Evolutionary conservation across 1,139 yeast genomes (phyloP).

Genomic region (Blastobotrys serpentis): DNA sequence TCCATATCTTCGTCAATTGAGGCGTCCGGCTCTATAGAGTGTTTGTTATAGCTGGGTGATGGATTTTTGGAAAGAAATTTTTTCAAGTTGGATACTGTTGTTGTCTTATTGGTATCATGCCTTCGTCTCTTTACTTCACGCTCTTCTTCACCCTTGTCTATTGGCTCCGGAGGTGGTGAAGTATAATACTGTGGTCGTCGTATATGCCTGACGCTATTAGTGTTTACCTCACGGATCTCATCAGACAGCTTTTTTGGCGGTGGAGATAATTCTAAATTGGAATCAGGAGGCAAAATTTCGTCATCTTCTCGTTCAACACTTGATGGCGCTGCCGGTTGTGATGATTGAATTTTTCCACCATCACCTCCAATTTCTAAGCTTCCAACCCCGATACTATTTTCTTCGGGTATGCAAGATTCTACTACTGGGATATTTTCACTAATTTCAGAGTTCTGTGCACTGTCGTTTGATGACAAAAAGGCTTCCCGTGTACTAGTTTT

Average conservation of each 20-base stretch:
- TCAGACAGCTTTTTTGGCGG: constrained; percentile 4
- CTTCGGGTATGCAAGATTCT: too few species aligned
- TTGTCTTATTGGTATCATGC: not conserved
- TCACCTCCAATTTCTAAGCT: not conserved
- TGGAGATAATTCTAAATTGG: not conserved
- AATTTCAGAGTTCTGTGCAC: too few species aligned
- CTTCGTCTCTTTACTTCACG: not conserved
- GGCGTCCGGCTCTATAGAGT: too few species aligned
- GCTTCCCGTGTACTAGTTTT: too few species aligned
- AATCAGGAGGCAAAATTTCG: not conserved
- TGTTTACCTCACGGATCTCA: not conserved
- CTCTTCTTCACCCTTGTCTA: not conserved
- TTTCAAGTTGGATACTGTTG: not conserved
- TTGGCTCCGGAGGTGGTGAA: not conserved
- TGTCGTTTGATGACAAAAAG: too few species aligned
- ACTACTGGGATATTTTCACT: too few species aligned
- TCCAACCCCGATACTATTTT: too few species aligned
- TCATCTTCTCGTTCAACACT: not conserved
- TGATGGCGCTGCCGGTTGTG: not conserved
- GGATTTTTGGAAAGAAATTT: not conserved
- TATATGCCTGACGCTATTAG: not conserved
- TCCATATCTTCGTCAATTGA: not conserved
- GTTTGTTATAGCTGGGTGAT: not conserved
- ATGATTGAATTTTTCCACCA: not conserved
- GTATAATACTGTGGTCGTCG: not conserved